Percentiles rank a stretch among this genome's conserved stretches.
Conservation (phyloP, 805 yeast genomes). For the Blastobotrys chiropterorum region DNA sequence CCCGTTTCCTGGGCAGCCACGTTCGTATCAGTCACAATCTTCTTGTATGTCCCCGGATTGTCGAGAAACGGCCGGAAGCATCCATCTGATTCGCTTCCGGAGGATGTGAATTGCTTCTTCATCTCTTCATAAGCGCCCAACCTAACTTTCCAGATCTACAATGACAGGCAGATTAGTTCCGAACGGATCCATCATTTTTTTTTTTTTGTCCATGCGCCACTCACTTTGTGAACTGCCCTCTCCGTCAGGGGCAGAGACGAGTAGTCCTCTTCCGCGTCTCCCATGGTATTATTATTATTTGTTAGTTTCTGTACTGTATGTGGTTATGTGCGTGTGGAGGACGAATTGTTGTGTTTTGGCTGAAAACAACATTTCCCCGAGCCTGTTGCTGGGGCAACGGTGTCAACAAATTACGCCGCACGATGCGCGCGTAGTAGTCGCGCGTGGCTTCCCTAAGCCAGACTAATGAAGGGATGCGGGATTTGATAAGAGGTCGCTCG, state of each 20-base stretch:
- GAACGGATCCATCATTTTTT: too few relatives aligned
- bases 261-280: conserved; percentile 17
- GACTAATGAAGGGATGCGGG: too few relatives aligned
- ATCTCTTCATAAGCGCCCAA: conserved; percentile 70
- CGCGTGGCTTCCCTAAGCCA: too few relatives aligned
- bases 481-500: too few relatives aligned
- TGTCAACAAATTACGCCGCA: too few relatives aligned
- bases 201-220: conserved; percentile 25
- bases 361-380: too few relatives aligned
- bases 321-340: too few relatives aligned
- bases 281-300: background rate
- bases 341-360: too few relatives aligned
- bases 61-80: conserved; percentile 46
- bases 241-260: conserved; percentile 55
- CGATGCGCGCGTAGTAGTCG: too few relatives aligned
- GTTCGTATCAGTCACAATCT: conserved; percentile 67
- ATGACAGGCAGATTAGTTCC: background rate
- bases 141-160: conserved; percentile 75
- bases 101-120: conserved; percentile 42
- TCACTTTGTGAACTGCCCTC: conserved; percentile 55
- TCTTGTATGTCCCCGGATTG: conserved; percentile 50
- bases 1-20: conserved; percentile 92
- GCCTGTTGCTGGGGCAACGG: too few relatives aligned
- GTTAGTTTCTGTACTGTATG: too few relatives aligned
- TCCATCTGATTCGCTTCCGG: conserved; percentile 50